Base-by-base conservation (phyloP, 257 asterid species). In the Fraxinus americana region DNA sequence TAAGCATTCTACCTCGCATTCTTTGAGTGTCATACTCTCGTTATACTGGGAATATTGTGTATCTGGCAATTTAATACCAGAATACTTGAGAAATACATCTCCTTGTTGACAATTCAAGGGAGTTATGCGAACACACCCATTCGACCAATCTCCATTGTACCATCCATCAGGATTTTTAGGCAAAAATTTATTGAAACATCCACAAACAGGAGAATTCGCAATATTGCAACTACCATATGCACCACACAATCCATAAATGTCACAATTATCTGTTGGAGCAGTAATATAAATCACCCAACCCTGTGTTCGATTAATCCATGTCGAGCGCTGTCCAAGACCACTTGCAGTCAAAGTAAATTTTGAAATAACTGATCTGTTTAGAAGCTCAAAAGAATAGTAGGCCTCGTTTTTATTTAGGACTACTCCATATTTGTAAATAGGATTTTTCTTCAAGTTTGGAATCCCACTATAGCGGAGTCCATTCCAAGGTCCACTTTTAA, bases 401-500 rank as follows among this genome's bases (percentile, higher is more conserved):
- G 83, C 73, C 67, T 82, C 86, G 3, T 73, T 57, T 8, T 48
- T 21, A 10, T 68, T 85, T 17, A 68, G 67, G 8, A 39, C 80
- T 9, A 79, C 17, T 32, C 27, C 70, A 4, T 2, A 63, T 10
- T 27, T 32, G 63, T 13, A 77, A 13, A 10, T 66, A 23, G 76
- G 45, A 54, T 76, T 69, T 10, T 19, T 3, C 5, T 13, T 41
- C 78, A 32, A 27, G 71, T 16, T 35, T 45, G 70, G 82, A 12
- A n/a, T 21, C 45, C 90, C 90, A 48, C 92, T 83, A 25, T 74
- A 86, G 4, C 88, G 75, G 3, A 85, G 23, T 0, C 94, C 94
- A 36, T 88, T 90, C 92, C 92, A 90, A 0, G 87, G 86, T 17
- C 91, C 91, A n/a, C 78, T 11, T 5, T 88, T 80, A 72, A 34